These are phyloP conservation scores for Trichophyton rubrum DNA, from an alignment of 2,329 filamentous ascomycete species.

Conservation along the genomic window DNA sequence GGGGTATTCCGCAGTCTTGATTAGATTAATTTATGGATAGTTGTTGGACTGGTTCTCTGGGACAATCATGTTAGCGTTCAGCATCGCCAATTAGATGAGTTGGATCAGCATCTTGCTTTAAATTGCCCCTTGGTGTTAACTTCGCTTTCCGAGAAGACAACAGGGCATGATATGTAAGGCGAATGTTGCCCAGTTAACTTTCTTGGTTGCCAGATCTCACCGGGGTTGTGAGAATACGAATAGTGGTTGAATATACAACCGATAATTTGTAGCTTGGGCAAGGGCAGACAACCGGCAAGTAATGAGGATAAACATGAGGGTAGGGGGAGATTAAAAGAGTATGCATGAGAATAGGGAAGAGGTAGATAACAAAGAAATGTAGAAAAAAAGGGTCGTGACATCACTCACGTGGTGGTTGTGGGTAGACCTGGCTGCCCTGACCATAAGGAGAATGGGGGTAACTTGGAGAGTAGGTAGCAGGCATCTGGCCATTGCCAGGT, in stretches of 20 bases:
- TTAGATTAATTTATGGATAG: slow-evolving; percentile 16
- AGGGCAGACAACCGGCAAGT: slow-evolving; percentile 7
- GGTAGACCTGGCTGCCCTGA: slow-evolving; percentile 38
- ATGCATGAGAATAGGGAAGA: background rate
- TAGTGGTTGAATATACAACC: background rate
- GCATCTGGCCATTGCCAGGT: slow-evolving; percentile 37
- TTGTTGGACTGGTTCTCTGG: slow-evolving; percentile 20
- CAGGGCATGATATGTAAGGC: background rate
- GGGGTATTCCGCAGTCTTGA: slow-evolving; percentile 1
- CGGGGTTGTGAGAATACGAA: background rate
- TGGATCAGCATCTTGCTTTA: slow-evolving; percentile 1
- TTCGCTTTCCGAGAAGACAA: no score
- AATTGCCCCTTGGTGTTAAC: background rate
- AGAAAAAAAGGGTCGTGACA: slow-evolving; percentile 16
- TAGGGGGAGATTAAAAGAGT: background rate
- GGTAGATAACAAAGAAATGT: slow-evolving; percentile 1
- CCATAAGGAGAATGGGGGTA: slow-evolving; percentile 41
- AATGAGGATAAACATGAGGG: slow-evolving; percentile 2
- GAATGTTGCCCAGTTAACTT: background rate
- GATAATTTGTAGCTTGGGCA: background rate
- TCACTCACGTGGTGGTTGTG: slow-evolving; percentile 37
- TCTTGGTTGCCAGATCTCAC: background rate
- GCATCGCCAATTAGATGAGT: slow-evolving; percentile 13
- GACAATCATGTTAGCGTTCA: slow-evolving; percentile 20
- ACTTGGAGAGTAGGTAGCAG: slow-evolving; percentile 31